Conservation (phyloP, 177 flowering plant genomes). For the Vitis hybrid region DNA sequence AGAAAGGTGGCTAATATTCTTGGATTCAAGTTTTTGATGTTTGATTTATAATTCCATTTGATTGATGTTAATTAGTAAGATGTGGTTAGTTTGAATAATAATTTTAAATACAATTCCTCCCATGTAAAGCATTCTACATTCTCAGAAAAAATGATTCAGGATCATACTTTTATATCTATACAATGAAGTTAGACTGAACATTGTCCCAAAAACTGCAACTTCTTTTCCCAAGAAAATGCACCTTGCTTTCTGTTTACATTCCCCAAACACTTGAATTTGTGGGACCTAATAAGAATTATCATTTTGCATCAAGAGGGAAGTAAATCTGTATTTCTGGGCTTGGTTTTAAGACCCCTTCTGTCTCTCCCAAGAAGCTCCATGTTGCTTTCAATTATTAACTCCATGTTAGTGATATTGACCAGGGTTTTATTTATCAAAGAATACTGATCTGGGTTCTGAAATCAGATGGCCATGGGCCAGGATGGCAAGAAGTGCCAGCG, state of each 20-base stretch:
- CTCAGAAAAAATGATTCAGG: no score
- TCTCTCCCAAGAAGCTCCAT: no score
- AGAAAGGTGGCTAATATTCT: slow-evolving; percentile 41
- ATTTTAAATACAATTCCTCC: not conserved
- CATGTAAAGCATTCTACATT: not conserved
- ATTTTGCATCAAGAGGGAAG: not conserved
- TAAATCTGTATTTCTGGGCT: not conserved
- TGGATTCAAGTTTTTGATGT: not conserved
- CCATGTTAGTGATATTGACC: not conserved
- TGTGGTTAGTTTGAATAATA: not conserved
- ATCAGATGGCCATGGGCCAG: slow-evolving; percentile 50
- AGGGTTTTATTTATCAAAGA: not conserved
- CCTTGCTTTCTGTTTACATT: not conserved
- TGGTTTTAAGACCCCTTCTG: not conserved
- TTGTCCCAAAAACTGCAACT: not conserved
- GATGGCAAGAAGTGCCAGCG: slow-evolving; percentile 60
- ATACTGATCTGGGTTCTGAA: not conserved
- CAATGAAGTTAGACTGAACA: not conserved
- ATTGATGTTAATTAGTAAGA: not conserved
- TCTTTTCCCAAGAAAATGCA: not conserved
- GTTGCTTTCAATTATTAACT: no score
- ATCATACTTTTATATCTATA: not conserved
- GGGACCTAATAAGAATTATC: not conserved
- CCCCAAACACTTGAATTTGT: not conserved
- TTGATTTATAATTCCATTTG: not conserved